phyloP scores from a whole-genome alignment of 1,139 yeast species.

The Blastobotrys indianensis region DNA sequence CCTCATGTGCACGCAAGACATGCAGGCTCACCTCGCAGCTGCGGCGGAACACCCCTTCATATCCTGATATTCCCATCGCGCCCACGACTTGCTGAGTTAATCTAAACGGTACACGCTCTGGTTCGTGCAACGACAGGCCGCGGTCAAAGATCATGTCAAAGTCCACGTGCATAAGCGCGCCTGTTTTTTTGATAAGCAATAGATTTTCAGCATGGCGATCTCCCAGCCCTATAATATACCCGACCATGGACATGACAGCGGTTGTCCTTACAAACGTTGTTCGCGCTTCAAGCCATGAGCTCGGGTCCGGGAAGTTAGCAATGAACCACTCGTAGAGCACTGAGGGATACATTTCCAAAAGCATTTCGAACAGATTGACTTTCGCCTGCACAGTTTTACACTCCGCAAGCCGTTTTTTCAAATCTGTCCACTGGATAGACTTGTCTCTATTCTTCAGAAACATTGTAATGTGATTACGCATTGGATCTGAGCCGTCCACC shows the following conservation, averaged over 20 bases:
- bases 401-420: slow-evolving; percentile 5
- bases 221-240: slow-evolving; percentile 73
- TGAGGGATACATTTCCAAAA: slow-evolving; percentile 49
- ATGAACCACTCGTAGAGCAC: slow-evolving; percentile 83
- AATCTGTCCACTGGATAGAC: slow-evolving; percentile 26
- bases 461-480: slow-evolving; percentile 58
- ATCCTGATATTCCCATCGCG: slow-evolving; percentile 86
- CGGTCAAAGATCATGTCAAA: slow-evolving; percentile 92
- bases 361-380: slow-evolving; percentile 18
- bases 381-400: neutral
- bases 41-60: slow-evolving; percentile 83
- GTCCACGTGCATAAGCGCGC: slow-evolving; percentile 87
- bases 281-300: slow-evolving; percentile 78
- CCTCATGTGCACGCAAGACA: slow-evolving; percentile 71
- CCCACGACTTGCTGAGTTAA: slow-evolving; percentile 83
- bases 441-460: slow-evolving; percentile 37
- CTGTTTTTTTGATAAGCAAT: slow-evolving; percentile 63
- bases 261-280: slow-evolving; percentile 68
- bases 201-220: slow-evolving; percentile 96
- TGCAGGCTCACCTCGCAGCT: slow-evolving; percentile 81
- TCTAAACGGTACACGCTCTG: slow-evolving; percentile 93
- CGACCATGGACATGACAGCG: slow-evolving; percentile 98
- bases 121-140: slow-evolving; percentile 56
- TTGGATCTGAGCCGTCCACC: slow-evolving; percentile 78
- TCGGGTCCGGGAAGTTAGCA: slow-evolving; percentile 84